phyloP scores from a whole-genome alignment of 148 eudicot genomes.

The Persicaria tinctoria region DNA sequence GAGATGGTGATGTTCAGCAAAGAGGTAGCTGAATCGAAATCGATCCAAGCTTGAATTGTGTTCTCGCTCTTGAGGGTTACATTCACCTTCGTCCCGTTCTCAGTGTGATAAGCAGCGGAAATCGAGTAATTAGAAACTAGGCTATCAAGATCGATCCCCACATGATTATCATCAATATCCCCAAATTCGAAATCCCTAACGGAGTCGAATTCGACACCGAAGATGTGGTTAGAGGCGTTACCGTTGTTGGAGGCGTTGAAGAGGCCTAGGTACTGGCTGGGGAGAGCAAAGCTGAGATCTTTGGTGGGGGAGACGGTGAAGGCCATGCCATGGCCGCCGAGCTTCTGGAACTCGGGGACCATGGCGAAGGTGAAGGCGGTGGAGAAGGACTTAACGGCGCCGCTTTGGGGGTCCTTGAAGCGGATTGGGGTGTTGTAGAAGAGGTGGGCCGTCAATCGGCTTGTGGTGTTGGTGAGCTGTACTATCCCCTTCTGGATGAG shows the following conservation, averaged over 20 bases:
- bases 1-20: constrained; percentile 30
- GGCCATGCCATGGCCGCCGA: constrained; percentile 18
- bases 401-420: constrained; percentile 8
- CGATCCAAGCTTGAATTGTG: constrained; percentile 33
- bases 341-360: constrained; percentile 12
- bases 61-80: constrained; percentile 29
- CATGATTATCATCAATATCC: constrained; percentile 40
- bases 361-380: constrained; percentile 18
- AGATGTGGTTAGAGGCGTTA: constrained; percentile 30
- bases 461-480: constrained; percentile 17
- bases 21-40: constrained; percentile 26
- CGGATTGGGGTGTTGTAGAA: constrained; percentile 10
- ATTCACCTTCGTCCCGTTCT: constrained; percentile 12
- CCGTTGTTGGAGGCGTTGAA: constrained; percentile 30
- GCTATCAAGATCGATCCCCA: constrained; percentile 40
- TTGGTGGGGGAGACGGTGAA: constrained; percentile 12
- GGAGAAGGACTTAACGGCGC: constrained; percentile 9
- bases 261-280: constrained; percentile 48
- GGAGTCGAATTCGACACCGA: constrained; percentile 46
- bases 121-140: constrained; percentile 20
- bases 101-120: constrained; percentile 22
- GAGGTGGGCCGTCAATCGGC: constrained; percentile 11
- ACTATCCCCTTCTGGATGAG: background rate
- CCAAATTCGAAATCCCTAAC: constrained; percentile 32
- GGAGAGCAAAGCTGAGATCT: constrained; percentile 17